Base-by-base conservation (phyloP, 139 green algal genomes). In the Pleodorina starrii region DNA sequence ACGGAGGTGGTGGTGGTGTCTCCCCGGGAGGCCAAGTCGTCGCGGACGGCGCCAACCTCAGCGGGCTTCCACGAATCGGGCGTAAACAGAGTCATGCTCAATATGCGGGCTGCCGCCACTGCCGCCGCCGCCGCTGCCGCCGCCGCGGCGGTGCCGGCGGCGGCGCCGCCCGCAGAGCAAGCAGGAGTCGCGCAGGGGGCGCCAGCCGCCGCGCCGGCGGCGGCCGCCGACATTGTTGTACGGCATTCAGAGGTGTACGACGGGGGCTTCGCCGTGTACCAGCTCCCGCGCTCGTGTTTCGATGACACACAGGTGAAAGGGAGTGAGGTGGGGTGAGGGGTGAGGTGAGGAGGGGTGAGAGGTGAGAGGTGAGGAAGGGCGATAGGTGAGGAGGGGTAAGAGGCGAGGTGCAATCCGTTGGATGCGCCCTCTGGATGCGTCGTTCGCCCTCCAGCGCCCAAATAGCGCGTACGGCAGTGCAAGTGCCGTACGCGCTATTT, bases 261-360 rank as follows among this genome's bases (percentile, higher is more conserved):
- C 19, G 50, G 16, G 40, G 35, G 11, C 35, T 89, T 29, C 36
- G n/a, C 48, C 25, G 36, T 89, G 12, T 11, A 43, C 35, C n/a
- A 46, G 14, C 35, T 80, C n/a, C 69, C 84, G 32, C 60, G 81
- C 29, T 46, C 48, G 32, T 74, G 84, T 68, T 81, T 81, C 50
- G 84, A 80, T 21, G 84, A 69, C 48, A 81, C 84, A 19, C 69
- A 82, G 69, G 84, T 74, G 0, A 14, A 23, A 12, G 19, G 44
- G 44, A 25, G 54, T 66, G 7, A 32, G 54, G 9, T 66, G 25
- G 54, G 25, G 54, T 32, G 54, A 5, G 54, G 46, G 5, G 50
- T 25, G 32, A 5, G 25, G 73, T 77, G 71, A 74, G 59, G 25
- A 46, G 51, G 57, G 44, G 3, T 16, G 14, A 23, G 43, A 38